These are phyloP conservation scores for Calonectria pteridis DNA, from an alignment of 2,329 filamentous ascomycete species.

Conservation along the genomic window DNA sequence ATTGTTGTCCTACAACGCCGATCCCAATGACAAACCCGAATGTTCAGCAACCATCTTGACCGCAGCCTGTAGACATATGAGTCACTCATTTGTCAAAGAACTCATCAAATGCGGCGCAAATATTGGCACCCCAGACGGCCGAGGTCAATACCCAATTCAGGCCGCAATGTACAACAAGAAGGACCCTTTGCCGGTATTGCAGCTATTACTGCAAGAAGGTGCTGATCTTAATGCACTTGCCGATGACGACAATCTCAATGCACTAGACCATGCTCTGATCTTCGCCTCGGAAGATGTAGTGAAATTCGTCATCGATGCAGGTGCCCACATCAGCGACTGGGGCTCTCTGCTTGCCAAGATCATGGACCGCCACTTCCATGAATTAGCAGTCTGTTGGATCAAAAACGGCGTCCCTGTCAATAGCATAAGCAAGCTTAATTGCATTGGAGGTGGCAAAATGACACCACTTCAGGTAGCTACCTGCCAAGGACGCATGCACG, in stretches of 20 bases:
- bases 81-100: neutral
- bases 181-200: neutral
- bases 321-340: neutral
- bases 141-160: neutral
- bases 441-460: fast-evolving
- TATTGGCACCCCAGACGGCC: too few species aligned
- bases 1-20: neutral
- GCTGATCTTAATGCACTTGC: neutral
- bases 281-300: fast-evolving
- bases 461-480: neutral
- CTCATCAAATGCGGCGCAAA: neutral
- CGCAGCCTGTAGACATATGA: neutral
- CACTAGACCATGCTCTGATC: too few species aligned
- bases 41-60: neutral
- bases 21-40: neutral
- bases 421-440: fast-evolving
- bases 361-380: neutral
- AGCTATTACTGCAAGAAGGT: neutral
- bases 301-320: neutral
- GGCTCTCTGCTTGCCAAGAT: neutral
- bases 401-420: neutral
- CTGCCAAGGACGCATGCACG: neutral
- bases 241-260: too few species aligned
- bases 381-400: neutral
- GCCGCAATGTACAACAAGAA: neutral